These are phyloP conservation scores for Neurospora hispaniola DNA, from an alignment of 495 filamentous ascomycete species.

Conservation along the genomic window DNA sequence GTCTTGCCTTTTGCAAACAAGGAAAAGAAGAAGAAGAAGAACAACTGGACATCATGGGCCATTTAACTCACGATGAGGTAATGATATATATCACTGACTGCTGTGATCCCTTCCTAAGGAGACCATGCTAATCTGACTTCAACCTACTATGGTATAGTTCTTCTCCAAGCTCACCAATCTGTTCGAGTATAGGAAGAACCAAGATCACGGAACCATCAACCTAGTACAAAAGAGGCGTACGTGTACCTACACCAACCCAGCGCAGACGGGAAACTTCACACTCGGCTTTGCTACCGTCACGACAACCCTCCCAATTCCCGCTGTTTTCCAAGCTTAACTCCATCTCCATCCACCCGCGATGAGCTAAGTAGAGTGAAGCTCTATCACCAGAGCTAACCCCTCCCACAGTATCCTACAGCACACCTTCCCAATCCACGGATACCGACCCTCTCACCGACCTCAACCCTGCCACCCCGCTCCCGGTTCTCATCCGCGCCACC, in stretches of 20 bases:
- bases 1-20: background rate
- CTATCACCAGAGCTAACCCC: conserved; percentile 2
- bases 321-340: background rate
- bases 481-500: conserved; percentile 75
- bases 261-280: background rate
- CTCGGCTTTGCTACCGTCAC: background rate
- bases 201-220: conserved; percentile 65
- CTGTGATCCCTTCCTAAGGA: conserved; percentile 7
- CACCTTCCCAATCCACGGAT: conserved; percentile 7
- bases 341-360: background rate
- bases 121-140: conserved; percentile 7
- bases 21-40: background rate
- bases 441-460: conserved; percentile 42
- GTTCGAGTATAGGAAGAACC: conserved; percentile 55
- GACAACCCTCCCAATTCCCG: conserved; percentile 10
- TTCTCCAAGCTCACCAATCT: conserved; percentile 68
- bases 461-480: conserved; percentile 43
- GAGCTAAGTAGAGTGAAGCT: conserved; percentile 2
- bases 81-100: background rate
- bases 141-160: conserved; percentile 48
- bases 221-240: conserved; percentile 77
- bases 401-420: background rate
- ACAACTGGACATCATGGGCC: conserved; percentile 16
- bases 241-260: conserved; percentile 11
- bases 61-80: conserved; percentile 70